phyloP scores from a whole-genome alignment of 2,329 filamentous ascomycete species.

The Chaetomiaceae sp. region DNA sequence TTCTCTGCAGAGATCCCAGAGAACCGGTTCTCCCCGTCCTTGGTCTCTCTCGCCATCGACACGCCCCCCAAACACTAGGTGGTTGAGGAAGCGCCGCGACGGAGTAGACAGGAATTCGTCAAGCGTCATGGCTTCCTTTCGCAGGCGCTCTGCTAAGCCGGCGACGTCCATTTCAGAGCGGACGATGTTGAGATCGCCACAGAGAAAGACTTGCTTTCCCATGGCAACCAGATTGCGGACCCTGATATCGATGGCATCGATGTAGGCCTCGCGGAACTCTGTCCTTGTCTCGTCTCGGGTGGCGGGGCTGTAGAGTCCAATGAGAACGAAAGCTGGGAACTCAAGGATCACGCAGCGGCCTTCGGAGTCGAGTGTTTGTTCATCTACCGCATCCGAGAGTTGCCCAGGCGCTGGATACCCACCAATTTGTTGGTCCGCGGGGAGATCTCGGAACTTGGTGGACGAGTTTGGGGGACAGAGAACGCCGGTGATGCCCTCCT shows the following conservation, averaged over 20 bases:
- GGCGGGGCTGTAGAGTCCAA: slow-evolving; percentile 89
- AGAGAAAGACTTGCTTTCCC: slow-evolving; percentile 80
- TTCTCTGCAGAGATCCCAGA: slow-evolving; percentile 78
- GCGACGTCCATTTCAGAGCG: slow-evolving; percentile 66
- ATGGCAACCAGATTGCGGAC: slow-evolving; percentile 75
- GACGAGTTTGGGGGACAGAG: slow-evolving; percentile 68
- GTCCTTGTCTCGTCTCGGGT: slow-evolving; percentile 79
- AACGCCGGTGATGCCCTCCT: slow-evolving; percentile 87
- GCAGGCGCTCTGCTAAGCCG: slow-evolving; percentile 64
- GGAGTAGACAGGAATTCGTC: slow-evolving; percentile 70
- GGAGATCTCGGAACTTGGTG: slow-evolving; percentile 68
- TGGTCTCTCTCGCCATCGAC: slow-evolving; percentile 63
- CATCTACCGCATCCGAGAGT: slow-evolving; percentile 60
- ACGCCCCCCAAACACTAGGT: slow-evolving; percentile 69
- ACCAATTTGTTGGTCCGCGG: slow-evolving; percentile 71
- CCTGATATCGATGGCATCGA: slow-evolving; percentile 73
- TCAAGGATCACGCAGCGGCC: slow-evolving; percentile 87
- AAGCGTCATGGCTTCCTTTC: slow-evolving; percentile 61
- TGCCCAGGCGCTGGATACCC: slow-evolving; percentile 75
- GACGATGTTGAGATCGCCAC: slow-evolving; percentile 83
- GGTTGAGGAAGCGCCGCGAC: slow-evolving; percentile 75
- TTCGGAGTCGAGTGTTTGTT: slow-evolving; percentile 75
- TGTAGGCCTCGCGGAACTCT: slow-evolving; percentile 75
- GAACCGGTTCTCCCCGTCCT: slow-evolving; percentile 62
- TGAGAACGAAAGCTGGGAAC: slow-evolving; percentile 88